Evolutionary conservation across 2,329 filamentous ascomycete species (phyloP), one percentile per base, ranked within the genome.

Genomic region (Trichoderma sp.): DNA sequence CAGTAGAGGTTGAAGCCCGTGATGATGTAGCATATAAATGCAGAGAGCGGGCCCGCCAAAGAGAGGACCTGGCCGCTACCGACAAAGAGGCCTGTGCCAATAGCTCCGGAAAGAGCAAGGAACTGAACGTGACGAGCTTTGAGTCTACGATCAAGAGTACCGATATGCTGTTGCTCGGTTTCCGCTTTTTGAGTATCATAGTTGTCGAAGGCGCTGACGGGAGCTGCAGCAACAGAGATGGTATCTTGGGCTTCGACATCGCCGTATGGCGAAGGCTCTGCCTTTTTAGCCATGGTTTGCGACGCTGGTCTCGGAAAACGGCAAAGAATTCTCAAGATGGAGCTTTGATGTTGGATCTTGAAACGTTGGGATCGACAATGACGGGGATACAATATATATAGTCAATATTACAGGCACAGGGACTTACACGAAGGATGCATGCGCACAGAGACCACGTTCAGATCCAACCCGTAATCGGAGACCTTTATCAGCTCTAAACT

Each of bases 1-100:
- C 85, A 87, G 79, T 84, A 88, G n/a, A 88, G 81, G 65, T 87
- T 86, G 77, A 86, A 83, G 1, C 86, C 87, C 3, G 85, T 87
- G 74, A 86, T 80, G 29, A 84, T 77, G 75, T 87, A 87, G 8
- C 83, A 85, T 6, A 87, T 80, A 68, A 86, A 83, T 2, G 84
- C 83, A 6, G 84, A 85, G 3, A 86, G 77, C 16, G 85, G 85
- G 0, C 85, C 86, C 0, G 85, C 84, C 1, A 86, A 81, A 14
- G 84, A 86, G 4, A 87, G 79, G 6, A 85, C 83, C 75, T 85
- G 85, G 4, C 86, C 85, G 71, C 83, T 86, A 33, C 85, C 85
- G 45, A 87, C 80, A 76, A 87, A 87, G 12, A 87, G 82, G 1
- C 86, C 85, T 1, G 85, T 87, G 18, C 86, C 85, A 53, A 87